Evolutionary conservation across 1,284 basidiomycete genomes (phyloP), one percentile per base, ranked within the genome.

Genomic region (Cryptococcus amylolentus): DNA sequence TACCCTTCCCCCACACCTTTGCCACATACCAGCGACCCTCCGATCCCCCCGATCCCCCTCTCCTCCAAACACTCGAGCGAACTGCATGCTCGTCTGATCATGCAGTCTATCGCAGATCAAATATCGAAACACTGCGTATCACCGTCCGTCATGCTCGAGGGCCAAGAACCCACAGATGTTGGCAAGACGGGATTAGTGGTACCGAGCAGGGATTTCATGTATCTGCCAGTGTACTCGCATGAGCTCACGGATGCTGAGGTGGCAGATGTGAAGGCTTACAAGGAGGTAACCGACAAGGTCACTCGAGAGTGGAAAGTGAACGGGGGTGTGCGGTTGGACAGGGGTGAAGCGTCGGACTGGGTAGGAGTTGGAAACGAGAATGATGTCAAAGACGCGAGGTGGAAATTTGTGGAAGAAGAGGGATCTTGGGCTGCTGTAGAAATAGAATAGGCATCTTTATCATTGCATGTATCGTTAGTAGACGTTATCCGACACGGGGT

Each of bases 201-300:
- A 7, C 83, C 84, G 5, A 84, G 87, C n/a, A 81, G 80, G 61
- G 88, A 91, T 73, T 88, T 84, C 57, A 82, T 88, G 81, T 78
- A 78, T 45, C 69, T 87, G 38, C 74, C 78, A 7, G 73, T 90
- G 37, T 81, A 83, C 1, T 55, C 64, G 14, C 75, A 78, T 60
- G 75, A 77, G 54, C 54, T 76, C n/a, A 65, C 61, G 2, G 50
- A 61, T 2, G n/a, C 23, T 5, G 76, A 78, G 57, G 23, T 54
- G 14, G 58, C 65, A 20, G 63, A 84, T 67, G 88, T 95, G 85
- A 80, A 83, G 7, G 86, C 88, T 67, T 82, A 84, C 13, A 83
- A 86, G 27, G 80, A 83, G 54, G 84, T 91, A 73, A 84, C 85
- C n/a, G 84, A 87, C 55, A 68, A 77, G 13, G 77, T 88, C 49